Evolutionary conservation across 2,329 filamentous ascomycete species (phyloP).

Genomic region (Colletotrichum sp.): DNA sequence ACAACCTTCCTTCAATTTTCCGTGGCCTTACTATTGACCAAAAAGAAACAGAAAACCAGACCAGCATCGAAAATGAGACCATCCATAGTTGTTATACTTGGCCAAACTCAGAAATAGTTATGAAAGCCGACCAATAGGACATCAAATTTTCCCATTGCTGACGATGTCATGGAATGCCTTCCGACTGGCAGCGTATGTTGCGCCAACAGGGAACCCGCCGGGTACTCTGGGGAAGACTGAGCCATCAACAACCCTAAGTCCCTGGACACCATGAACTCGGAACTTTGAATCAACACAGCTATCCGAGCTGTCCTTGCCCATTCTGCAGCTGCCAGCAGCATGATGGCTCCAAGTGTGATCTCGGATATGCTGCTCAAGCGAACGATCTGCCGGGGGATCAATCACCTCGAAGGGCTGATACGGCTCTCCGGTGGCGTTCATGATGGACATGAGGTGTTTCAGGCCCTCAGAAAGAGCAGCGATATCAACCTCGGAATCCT

Average conservation of each 20-base stretch:
- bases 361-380: conserved; percentile 46
- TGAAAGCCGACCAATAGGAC: neutral
- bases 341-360: conserved; percentile 62
- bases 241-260: conserved; percentile 64
- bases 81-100: neutral
- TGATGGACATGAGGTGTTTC: conserved; percentile 47
- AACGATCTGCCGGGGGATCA: conserved; percentile 27
- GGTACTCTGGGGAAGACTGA: conserved; percentile 51
- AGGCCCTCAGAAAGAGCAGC: conserved; percentile 22
- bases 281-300: conserved; percentile 60
- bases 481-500: conserved; percentile 22
- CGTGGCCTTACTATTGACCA: neutral
- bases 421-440: conserved; percentile 30
- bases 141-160: neutral
- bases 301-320: conserved; percentile 55
- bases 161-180: neutral
- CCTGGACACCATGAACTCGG: conserved; percentile 56
- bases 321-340: conserved; percentile 57
- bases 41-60: neutral
- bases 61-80: neutral
- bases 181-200: neutral
- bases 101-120: fast-evolving
- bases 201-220: neutral
- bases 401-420: neutral
- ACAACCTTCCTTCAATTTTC: neutral